Evolutionary conservation across 2,329 filamentous ascomycete genomes (phyloP).

Genomic region (Fusarium mundagurra): DNA sequence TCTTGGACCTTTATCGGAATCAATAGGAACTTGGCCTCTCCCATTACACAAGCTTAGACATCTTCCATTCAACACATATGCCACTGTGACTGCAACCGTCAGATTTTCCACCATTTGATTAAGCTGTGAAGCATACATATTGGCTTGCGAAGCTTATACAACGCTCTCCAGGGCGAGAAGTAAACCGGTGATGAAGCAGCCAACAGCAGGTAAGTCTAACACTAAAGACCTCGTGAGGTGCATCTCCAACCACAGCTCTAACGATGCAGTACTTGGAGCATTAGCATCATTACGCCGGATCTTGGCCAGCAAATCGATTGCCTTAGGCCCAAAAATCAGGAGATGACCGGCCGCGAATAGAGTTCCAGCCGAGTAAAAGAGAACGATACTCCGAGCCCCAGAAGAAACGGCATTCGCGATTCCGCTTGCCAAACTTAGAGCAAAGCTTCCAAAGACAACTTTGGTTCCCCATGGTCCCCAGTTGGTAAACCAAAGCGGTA

Average conservation of each 20-base stretch:
- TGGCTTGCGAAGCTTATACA: accelerated
- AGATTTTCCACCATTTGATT: accelerated
- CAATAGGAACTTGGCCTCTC: neutral
- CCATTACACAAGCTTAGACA: accelerated
- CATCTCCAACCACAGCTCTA: neutral
- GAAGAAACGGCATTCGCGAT: neutral
- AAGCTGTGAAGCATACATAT: accelerated
- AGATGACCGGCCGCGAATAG: neutral
- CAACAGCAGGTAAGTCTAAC: neutral
- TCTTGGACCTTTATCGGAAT: neutral
- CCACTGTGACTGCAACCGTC: accelerated
- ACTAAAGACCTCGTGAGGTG: neutral
- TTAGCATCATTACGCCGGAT: neutral
- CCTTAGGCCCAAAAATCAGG: neutral
- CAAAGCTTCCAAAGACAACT: neutral
- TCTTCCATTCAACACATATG: neutral
- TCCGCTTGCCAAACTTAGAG: neutral
- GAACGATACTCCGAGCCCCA: no score
- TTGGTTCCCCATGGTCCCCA: neutral
- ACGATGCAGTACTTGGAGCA: neutral
- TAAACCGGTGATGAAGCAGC: neutral
- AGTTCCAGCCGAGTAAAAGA: neutral
- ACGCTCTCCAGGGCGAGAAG: neutral
- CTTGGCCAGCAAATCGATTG: neutral
- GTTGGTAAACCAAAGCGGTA: neutral